Base-by-base conservation (phyloP, 1,284 basidiomycete species). In the Cutaneotrichosporon curvatum region DNA sequence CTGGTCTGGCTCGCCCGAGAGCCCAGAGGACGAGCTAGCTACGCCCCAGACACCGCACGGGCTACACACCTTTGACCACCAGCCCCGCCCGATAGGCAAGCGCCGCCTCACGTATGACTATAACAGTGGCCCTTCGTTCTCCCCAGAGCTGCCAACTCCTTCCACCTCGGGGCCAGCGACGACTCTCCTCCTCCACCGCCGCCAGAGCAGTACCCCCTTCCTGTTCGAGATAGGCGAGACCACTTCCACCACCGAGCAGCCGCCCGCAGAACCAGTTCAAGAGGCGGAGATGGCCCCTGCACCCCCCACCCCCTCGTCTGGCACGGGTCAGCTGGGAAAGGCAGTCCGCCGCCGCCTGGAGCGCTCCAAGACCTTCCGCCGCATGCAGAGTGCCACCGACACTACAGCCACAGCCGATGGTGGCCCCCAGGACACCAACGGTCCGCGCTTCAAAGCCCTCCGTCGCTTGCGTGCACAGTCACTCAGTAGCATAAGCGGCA, bases 41-140 rank as follows among this genome's bases (percentile, higher is more conserved):
- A 49, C 53, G 4, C 53, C 53, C 7, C 37, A 48, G 20, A 50
- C 47, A 4, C 51, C 51, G 19, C 30, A 28, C 9, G 34, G 42
- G 9, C 28, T 43, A 11, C 32, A 32, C 33, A 12, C 34, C n/a
- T n/a, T 43, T 16, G 30, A 21, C 19, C 31, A 11, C 30, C 15
- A 19, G n/a, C 35, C 35, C 11, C 3, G n/a, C 15, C 8, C 8
- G 25, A 7, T 12, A 10, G 19, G 15, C 40, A 41, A 41, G 40
- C 31, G 20, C 18, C 31, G 19, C 38, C n/a, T 40, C n/a, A 12
- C 39, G 12, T 21, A 31, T 18, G 28, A 16, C 19, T 40, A 40
- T 14, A 30, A 40, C n/a, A 15, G 12, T 4, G 15, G 38, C 15
- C n/a, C 38, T 23, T 30, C 39, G 9, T 40, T 32, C 14, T 19